Conservation (phyloP, 2,329 filamentous ascomycete genomes). For the Nemania sp. region DNA sequence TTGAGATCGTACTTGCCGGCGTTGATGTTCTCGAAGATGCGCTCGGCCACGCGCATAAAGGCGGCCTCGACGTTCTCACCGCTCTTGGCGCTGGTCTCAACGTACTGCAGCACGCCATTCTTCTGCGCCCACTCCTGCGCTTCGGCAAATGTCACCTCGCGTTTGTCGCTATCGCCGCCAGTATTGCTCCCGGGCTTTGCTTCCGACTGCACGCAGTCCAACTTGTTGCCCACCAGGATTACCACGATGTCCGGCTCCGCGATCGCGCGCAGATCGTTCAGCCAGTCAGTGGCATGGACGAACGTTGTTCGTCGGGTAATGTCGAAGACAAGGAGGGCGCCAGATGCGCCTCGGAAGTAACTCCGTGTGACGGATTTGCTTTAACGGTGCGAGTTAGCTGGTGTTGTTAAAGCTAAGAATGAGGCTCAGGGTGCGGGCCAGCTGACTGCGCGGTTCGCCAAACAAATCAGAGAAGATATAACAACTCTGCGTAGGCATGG, state of each 20-base stretch:
- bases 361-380: slow-evolving; percentile 90
- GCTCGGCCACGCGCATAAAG: slow-evolving; percentile 91
- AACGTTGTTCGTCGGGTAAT: slow-evolving; percentile 90
- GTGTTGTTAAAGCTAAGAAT: neutral
- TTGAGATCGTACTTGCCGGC: slow-evolving; percentile 95
- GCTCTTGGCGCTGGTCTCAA: slow-evolving; percentile 96
- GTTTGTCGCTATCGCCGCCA: slow-evolving; percentile 56
- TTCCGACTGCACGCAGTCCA: slow-evolving; percentile 73
- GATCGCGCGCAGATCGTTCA: slow-evolving; percentile 92
- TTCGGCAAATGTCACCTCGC: slow-evolving; percentile 84
- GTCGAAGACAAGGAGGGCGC: slow-evolving; percentile 89
- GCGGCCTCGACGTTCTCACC: slow-evolving; percentile 94
- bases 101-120: slow-evolving; percentile 91
- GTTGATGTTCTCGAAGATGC: slow-evolving; percentile 97
- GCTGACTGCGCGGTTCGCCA: neutral
- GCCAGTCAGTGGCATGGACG: slow-evolving; percentile 89
- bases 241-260: slow-evolving; percentile 96
- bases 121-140: slow-evolving; percentile 88
- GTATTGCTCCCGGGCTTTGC: slow-evolving; percentile 42
- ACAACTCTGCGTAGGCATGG: neutral
- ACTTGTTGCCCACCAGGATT: slow-evolving; percentile 95
- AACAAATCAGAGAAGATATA: neutral
- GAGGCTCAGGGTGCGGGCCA: neutral
- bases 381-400: slow-evolving; percentile 20
- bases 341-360: slow-evolving; percentile 85